Base-by-base conservation (phyloP, 148 eudicot genomes). In the Mesembryanthemum crystallinum region DNA sequence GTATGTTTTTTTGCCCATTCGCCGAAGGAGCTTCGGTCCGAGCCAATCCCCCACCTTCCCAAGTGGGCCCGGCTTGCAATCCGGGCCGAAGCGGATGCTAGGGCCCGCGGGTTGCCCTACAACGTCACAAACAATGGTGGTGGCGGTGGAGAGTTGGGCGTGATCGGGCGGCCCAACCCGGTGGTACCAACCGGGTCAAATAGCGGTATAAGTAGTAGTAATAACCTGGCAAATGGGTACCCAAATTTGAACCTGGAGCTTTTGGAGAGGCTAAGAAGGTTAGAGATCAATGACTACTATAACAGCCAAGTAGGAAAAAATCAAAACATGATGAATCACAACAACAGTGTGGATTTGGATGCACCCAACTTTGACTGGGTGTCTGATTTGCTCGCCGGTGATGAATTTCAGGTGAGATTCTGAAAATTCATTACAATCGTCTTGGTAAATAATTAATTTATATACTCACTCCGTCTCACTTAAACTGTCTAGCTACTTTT, bases 1-100 rank as follows among this genome's bases (percentile, higher is more conserved):
- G 69, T 79, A 11, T 79, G 82, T 62, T 79, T 79, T 27, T 79
- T 79, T 11, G 73, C 82, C 14, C 82, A 79, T 69, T 43, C 67
- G 7, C 12, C 43, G 0, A n/a, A 49, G 14, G 52, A 74, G 64
- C 68, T 79, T 0, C 68, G 82, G 8, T 4, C 24, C 3, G 78
- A 60, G 54, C 23, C 61, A 1, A 37, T 64, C 11, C 20, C 17
- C 67, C 63, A 35, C 39, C 12, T 58, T 24, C 39, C 78, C 30
- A 59, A 67, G 37, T 47, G 77, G 82, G 42, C 35, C 29, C 67
- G 55, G 24, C 49, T 42, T 8, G 58, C 73, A 24, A 39, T 68
- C 23, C 62, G 27, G 39, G 52, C 24, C 25, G 58, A 42, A 8
- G 14, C 54, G 0, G 67, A 54, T 21, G 67, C 77, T 30, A 8